A percentile compares a stretch with the other conserved stretches of the same genome.
Conservation (phyloP, 768 basidiomycete genomes). For the Sarcodon aspratus region DNA sequence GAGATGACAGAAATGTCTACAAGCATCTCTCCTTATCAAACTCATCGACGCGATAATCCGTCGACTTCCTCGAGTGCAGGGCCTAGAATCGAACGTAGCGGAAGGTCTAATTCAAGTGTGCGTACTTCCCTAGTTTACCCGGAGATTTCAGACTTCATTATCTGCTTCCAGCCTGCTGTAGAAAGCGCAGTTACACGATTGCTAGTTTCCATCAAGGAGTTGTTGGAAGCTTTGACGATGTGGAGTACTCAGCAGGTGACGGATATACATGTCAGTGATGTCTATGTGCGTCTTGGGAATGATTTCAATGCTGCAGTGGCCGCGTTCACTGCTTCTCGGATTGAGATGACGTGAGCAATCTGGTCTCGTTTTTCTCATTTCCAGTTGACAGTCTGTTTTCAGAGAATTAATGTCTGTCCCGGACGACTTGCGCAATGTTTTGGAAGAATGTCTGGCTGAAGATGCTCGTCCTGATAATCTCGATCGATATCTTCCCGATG, state of each 20-base stretch:
- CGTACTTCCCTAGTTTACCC: background rate
- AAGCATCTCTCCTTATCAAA: background rate
- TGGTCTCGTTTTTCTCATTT: constrained; percentile 6
- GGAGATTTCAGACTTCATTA: background rate
- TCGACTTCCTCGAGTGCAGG: background rate
- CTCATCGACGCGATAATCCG: background rate
- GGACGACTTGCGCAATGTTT: constrained; percentile 75
- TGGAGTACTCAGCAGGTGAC: constrained; percentile 70
- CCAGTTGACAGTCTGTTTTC: constrained; percentile 3
- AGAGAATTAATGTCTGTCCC: constrained; percentile 88
- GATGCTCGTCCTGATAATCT: constrained; percentile 80
- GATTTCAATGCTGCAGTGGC: constrained; percentile 93
- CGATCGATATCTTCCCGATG: constrained; percentile 80
- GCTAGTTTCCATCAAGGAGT: constrained; percentile 87
- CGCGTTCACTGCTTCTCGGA: constrained; percentile 75
- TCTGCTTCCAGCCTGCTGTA: constrained; percentile 48
- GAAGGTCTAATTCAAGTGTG: background rate
- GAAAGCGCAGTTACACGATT: constrained; percentile 89
- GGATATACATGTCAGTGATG: constrained; percentile 84
- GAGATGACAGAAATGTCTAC: no score
- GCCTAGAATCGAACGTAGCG: background rate
- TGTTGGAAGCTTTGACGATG: constrained; percentile 80
- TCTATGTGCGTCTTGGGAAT: constrained; percentile 93
- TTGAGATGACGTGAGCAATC: constrained; percentile 80
- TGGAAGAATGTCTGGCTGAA: constrained; percentile 88